These are phyloP conservation scores for Mycena epipterygia DNA, from an alignment of 768 basidiomycete species.

Conservation along the genomic window DNA sequence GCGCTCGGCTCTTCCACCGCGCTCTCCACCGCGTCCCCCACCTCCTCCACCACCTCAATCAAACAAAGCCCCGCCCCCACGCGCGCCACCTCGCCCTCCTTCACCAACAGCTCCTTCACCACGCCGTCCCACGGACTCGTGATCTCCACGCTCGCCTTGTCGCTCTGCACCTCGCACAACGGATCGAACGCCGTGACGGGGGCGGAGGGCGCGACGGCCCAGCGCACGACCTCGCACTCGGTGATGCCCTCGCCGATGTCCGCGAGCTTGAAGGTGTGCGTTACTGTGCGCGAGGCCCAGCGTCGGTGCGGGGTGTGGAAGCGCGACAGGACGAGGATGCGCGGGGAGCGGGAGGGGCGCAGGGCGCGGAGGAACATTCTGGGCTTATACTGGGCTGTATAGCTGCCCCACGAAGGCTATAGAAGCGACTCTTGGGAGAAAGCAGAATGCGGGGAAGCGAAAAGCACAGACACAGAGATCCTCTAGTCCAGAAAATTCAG, in stretches of 20 bases:
- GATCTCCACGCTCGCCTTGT: conserved; percentile 93
- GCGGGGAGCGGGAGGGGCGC: conserved; percentile 28
- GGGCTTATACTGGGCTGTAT: too few species aligned
- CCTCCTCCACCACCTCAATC: conserved; percentile 84
- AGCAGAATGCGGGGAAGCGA: too few species aligned
- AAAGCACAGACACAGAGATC: too few species aligned
- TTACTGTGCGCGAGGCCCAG: conserved; percentile 16
- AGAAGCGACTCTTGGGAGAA: too few species aligned
- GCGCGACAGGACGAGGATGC: neutral
- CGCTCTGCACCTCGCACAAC: conserved; percentile 89
- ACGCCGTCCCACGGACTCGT: conserved; percentile 88
- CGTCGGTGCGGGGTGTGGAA: neutral
- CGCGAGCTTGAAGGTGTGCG: conserved; percentile 79
- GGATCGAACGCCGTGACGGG: conserved; percentile 75
- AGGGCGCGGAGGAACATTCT: conserved; percentile 52
- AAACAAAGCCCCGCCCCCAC: conserved; percentile 84
- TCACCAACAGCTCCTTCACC: conserved; percentile 77
- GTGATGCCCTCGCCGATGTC: conserved; percentile 94
- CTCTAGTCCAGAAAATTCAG: too few species aligned
- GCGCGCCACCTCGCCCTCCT: conserved; percentile 87
- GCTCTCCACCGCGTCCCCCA: neutral
- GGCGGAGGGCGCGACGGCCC: conserved; percentile 72
- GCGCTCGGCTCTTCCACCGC: conserved; percentile 32
- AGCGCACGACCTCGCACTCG: conserved; percentile 90
- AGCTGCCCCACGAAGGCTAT: too few species aligned